Base-by-base conservation (phyloP, 371 early-diverging fungal species). In the Mucor indicus region DNA sequence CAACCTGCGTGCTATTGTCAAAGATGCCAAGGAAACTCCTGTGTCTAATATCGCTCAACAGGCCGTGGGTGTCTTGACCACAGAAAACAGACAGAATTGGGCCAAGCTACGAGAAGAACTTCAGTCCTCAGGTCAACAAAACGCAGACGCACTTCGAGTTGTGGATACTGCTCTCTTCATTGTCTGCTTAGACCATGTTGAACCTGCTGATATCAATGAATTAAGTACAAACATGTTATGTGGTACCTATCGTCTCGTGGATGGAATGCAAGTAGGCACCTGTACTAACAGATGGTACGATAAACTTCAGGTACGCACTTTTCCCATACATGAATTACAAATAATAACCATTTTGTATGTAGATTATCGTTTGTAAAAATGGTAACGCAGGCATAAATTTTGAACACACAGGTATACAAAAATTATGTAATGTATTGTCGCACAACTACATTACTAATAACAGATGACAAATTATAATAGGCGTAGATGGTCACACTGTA, bases 101-200 rank as follows among this genome's bases (percentile, higher is more conserved):
- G 81, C 89, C 9, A 49, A 58, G 24, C 68, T 84, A 15, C 56
- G 80, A 23, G 39, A 44, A 5, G 63, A 57, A 6, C 63, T 56
- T 21, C 50, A 77, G 35, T 52, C 63, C 6, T 30, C 60, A 3
- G 66, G 75, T 43, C 40, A 64, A 0, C 57, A 54, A n/a, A 92
- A 92, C 56, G 56, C 54, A 23, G 74, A 69, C 11, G 78, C 81
- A 10, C 65, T 91, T 4, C 64, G 70, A 11, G 71, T 71, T 3
- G 78, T 90, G n/a, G 86, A 89, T 41, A 60, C 80, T 0, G 81
- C 94, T 10, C 69, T 93, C 53, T 93, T 94, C 61, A 76, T 80
- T 20, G 85, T 94, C 2, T 86, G 86, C 47, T 67, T 94, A 32
- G 94, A 93, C 67, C 83, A 85, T 51, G 72, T 72, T 12, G 44